A percentile compares a stretch with the other conserved stretches of the same genome.
phyloP scores from a whole-genome alignment of 129 eudicot genomes.

The Artemisia annua region DNA sequence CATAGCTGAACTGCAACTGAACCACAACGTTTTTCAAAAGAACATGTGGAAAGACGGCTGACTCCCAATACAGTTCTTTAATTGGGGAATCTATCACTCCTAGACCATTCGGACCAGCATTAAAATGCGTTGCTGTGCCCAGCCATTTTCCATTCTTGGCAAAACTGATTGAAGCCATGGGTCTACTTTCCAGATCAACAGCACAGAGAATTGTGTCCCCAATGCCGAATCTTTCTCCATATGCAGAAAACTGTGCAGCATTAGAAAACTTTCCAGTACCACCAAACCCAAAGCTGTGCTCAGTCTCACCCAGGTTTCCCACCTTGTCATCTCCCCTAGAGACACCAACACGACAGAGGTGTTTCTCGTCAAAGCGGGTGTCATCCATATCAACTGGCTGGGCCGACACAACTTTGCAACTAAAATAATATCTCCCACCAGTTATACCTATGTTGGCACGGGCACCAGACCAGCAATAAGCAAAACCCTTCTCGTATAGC shows the following conservation, averaged over 20 bases:
- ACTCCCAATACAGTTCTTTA: constrained; percentile 2
- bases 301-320: constrained; percentile 65
- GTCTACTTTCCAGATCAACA: constrained; percentile 56
- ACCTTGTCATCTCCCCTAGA: constrained; percentile 62
- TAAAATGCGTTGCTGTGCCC: constrained; percentile 49
- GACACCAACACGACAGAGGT: constrained; percentile 61
- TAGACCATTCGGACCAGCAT: constrained; percentile 30
- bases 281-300: constrained; percentile 60
- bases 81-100: too few relatives aligned
- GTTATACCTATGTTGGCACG: constrained; percentile 65
- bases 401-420: constrained; percentile 55
- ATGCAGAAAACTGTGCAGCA: constrained; percentile 44
- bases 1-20: constrained; percentile 59
- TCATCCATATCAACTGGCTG: constrained; percentile 62
- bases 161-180: constrained; percentile 55
- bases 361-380: constrained; percentile 55
- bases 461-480: constrained; percentile 89
- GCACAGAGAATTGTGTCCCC: constrained; percentile 69
- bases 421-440: constrained; percentile 66
- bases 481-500: constrained; percentile 63
- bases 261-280: constrained; percentile 58
- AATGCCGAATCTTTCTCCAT: constrained; percentile 59
- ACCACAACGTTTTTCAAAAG: constrained; percentile 65
- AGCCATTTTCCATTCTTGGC: constrained; percentile 71
- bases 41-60: constrained; percentile 65